These are phyloP conservation scores for Colletotrichum tropicale DNA, from an alignment of 2,329 filamentous ascomycete genomes.

Conservation along the genomic window DNA sequence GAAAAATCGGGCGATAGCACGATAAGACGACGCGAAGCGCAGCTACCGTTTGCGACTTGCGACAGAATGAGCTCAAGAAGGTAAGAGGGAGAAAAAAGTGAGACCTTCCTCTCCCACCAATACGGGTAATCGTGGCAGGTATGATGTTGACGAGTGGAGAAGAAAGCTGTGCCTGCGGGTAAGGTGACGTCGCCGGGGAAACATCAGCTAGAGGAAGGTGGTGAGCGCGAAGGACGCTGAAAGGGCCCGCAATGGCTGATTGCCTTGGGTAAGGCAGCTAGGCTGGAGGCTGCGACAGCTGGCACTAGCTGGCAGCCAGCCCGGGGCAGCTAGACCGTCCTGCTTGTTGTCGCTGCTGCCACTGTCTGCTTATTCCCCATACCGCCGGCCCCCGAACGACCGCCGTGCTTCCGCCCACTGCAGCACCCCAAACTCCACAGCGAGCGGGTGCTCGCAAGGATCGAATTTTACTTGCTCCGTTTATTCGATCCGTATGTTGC, in stretches of 20 bases:
- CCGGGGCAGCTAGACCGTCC: not conserved
- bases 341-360: not conserved
- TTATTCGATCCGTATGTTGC: slow-evolving; percentile 14
- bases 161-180: slow-evolving; percentile 8
- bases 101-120: slow-evolving; percentile 8
- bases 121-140: slow-evolving; percentile 4
- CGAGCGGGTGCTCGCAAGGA: slow-evolving; percentile 12
- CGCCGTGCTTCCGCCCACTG: not conserved
- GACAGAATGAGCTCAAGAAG: slow-evolving; percentile 6
- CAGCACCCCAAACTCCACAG: slow-evolving; percentile 2
- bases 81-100: not conserved
- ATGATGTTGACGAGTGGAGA: slow-evolving; percentile 14
- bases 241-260: not conserved
- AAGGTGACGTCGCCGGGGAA: slow-evolving; percentile 24
- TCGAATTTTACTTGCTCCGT: slow-evolving; percentile 18
- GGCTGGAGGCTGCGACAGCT: not conserved
- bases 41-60: slow-evolving; percentile 12
- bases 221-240: not conserved
- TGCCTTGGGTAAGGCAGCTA: not conserved
- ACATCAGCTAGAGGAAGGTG: slow-evolving; percentile 13
- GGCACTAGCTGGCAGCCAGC: not conserved
- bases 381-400: not conserved
- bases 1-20: not conserved
- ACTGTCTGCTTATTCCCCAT: not conserved
- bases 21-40: not conserved